These are phyloP conservation scores for Eucalyptus fibrosa DNA, from an alignment of 345 rosid species.

Conservation along the genomic window DNA sequence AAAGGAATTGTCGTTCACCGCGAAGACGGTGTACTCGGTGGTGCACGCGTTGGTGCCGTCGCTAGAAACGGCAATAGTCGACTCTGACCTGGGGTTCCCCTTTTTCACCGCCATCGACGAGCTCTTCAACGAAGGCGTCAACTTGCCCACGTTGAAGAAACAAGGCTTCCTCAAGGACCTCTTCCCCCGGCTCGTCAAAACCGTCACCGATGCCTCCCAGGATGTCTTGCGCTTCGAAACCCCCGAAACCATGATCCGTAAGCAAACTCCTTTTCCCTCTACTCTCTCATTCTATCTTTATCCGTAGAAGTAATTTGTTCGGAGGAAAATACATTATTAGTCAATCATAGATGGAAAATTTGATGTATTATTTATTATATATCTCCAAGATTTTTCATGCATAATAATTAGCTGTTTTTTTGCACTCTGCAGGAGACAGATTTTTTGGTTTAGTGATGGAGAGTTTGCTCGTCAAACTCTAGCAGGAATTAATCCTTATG, in stretches of 20 bases:
- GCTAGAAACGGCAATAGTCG: slow-evolving; percentile 20
- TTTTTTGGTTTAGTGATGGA: slow-evolving; percentile 69
- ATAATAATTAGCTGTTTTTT: background rate
- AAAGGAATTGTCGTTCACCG: slow-evolving; percentile 39
- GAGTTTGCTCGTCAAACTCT: slow-evolving; percentile 69
- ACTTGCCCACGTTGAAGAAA: slow-evolving; percentile 5
- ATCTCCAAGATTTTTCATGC: background rate
- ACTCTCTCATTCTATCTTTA: background rate
- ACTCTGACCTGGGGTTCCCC: slow-evolving; percentile 35
- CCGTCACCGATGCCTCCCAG: slow-evolving; percentile 5
- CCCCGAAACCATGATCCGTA: slow-evolving; percentile 41
- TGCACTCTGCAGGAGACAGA: slow-evolving; percentile 32
- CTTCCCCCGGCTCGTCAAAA: slow-evolving; percentile 45
- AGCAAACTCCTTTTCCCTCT: background rate
- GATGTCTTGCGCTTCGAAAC: slow-evolving; percentile 40
- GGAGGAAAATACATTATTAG: too few relatives aligned
- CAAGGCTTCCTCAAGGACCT: slow-evolving; percentile 19
- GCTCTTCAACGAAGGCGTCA: slow-evolving; percentile 44
- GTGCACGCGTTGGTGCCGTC: slow-evolving; percentile 43
- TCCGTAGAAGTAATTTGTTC: too few relatives aligned
- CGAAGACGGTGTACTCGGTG: slow-evolving; percentile 44
- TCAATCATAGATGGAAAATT: background rate
- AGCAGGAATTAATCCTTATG: slow-evolving; percentile 70
- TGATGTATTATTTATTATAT: background rate
- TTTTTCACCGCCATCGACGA: slow-evolving; percentile 51